Evolutionary conservation across 176 grass and related monocot genomes (phyloP), one percentile per base, ranked within the genome.

Genomic region (Rhipidocladum racemiflorum): DNA sequence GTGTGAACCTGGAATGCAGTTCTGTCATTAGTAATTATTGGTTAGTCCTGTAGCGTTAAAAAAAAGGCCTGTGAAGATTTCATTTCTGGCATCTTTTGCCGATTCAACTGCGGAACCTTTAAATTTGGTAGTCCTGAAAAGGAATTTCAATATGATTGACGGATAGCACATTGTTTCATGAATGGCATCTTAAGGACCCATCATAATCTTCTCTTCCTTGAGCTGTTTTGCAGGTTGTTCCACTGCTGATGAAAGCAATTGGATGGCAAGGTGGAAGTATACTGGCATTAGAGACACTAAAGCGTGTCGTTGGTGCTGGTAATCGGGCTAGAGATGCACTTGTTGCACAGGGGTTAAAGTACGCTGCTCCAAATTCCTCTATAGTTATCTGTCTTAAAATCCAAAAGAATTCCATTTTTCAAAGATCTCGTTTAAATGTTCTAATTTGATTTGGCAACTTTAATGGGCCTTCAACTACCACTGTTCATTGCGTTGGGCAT

Each of bases 211-310:
- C 53, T 78, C 80, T 79, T 85, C 57, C 72, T 81, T 74, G 39
- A 76, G 68, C 69, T 79, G 23, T 57, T 18, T 65, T 98, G 68
- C 76, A 99, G 96, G 91, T 99, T 75, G 96, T 99, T 65, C 91
- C 96, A 51, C 89, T 99, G 69, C 92, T 99, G 46, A 95, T 99
- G 96, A 99, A 99, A 93, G 91, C 96, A 45, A 99, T 99, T 84
- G 92, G 96, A 73, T 99, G 96, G 96, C 96, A 99, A 95, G 91
- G 93, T 68, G 92, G 96, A 59, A 88, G 93, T 86, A 95, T 95
- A 88, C 83, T 99, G 35, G 96, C 96, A 36, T 85, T 99, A 85
- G 96, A 99, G 73, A 99, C 92, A 28, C 80, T 99, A 86, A 95
- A 99, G 73, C 92, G 93, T 93, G 96, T 99, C n/a, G 91, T 99